A percentile compares a stretch with the other conserved stretches of the same genome.
Conservation (phyloP, 202 grass and related monocot species). For the Setaria viridis region DNA sequence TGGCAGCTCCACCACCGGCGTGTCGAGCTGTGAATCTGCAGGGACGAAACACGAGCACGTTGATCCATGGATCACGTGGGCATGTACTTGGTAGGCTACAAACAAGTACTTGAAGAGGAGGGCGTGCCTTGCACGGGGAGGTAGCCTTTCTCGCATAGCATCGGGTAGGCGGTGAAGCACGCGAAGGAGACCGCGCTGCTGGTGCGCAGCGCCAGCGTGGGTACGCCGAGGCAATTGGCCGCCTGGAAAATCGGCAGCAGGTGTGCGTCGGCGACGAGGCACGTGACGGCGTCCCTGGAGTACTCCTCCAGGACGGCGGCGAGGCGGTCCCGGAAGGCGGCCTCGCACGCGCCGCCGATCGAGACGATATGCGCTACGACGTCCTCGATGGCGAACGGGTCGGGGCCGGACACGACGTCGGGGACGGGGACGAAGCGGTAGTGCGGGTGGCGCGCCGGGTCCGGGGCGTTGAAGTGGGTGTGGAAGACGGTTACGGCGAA, state of each 20-base stretch:
- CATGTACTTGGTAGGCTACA: too few relatives aligned
- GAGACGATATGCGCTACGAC: conserved; percentile 21
- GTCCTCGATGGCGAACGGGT: conserved; percentile 31
- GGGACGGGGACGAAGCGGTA: conserved; percentile 53
- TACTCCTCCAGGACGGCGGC: conserved; percentile 37
- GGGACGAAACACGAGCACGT: too few relatives aligned
- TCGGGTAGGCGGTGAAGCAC: conserved; percentile 40
- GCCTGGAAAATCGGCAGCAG: conserved; percentile 43
- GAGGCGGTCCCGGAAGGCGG: conserved; percentile 49
- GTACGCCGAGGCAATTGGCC: conserved; percentile 49
- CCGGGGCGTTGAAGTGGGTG: conserved; percentile 41
- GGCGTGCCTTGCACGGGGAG: conserved; percentile 48
- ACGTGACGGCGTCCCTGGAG: conserved; percentile 38
- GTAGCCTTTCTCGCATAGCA: conserved; percentile 61
- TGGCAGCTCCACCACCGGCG: conserved; percentile 51
- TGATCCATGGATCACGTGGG: too few relatives aligned
- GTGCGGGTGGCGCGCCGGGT: conserved; percentile 46
- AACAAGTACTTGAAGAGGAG: too few relatives aligned
- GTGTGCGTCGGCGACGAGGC: conserved; percentile 59
- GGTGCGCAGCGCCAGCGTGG: conserved; percentile 57
- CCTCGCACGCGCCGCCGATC: conserved; percentile 35
- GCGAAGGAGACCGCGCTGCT: conserved; percentile 55
- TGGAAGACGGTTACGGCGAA: conserved; percentile 61
- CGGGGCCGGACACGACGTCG: conserved; percentile 32
- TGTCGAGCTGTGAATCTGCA: conserved; percentile 51